A percentile compares a stretch with the other conserved stretches of the same genome.
phyloP scores from a whole-genome alignment of 106 monocot genomes.

The Vanilla planifolia region DNA sequence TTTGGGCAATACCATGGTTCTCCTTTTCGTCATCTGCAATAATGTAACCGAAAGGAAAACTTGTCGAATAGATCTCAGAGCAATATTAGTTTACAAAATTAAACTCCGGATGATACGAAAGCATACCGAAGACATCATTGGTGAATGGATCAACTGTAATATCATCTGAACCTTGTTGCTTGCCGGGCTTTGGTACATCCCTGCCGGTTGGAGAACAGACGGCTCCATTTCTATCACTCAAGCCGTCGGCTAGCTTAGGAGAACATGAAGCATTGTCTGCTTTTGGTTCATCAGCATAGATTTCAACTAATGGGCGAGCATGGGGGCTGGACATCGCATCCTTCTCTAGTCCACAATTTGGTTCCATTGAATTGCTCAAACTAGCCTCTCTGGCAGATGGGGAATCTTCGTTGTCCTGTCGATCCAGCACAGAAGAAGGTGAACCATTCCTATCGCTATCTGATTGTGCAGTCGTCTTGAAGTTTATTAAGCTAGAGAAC shows the following conservation, averaged over 20 bases:
- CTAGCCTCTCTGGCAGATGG: conserved; percentile 17
- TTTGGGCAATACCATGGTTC: conserved; percentile 1
- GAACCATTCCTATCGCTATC: conserved; percentile 1
- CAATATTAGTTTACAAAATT: no score
- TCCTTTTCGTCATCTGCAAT: conserved; percentile 24
- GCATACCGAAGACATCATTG: conserved; percentile 29
- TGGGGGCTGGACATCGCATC: conserved; percentile 2
- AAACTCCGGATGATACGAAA: conserved; percentile 10
- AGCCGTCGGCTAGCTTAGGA: not conserved
- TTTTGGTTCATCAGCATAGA: not conserved
- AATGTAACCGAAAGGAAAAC: not conserved
- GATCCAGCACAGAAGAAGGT: conserved; percentile 35
- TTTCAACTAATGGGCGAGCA: not conserved
- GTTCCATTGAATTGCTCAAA: conserved; percentile 10
- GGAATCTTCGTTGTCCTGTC: not conserved
- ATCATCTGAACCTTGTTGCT: not conserved
- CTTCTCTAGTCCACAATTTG: not conserved
- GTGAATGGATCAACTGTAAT: not conserved
- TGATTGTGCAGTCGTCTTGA: not conserved
- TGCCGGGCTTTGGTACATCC: not conserved
- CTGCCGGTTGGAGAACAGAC: not conserved
- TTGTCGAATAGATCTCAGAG: not conserved
- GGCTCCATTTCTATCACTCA: not conserved
- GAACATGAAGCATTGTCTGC: not conserved
- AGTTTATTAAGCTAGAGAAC: conserved; percentile 36